Evolutionary conservation across 2,329 filamentous ascomycete genomes (phyloP), one percentile per base, ranked within the genome.

Genomic region (Albifimbria verrucaria): DNA sequence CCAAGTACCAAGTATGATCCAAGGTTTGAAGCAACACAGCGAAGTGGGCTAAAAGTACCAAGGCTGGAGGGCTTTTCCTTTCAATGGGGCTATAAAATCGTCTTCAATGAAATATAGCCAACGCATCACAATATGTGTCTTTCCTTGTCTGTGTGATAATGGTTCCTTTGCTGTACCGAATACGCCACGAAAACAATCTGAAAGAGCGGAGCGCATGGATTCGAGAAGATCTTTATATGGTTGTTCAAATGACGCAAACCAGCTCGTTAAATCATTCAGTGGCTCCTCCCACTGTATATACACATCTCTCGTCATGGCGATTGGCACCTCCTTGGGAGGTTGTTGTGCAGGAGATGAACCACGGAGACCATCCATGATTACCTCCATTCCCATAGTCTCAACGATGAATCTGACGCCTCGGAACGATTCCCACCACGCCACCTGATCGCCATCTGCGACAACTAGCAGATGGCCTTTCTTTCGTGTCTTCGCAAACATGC

Each of bases 61-160:
- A 49, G 1, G 52, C 49, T 3, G 28, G 20, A 15, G 52, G 48
- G 17, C 24, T 43, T 32, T 39, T 54, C 21, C 36, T n/a, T 51
- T 51, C 26, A 54, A 42, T n/a, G 45, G 49, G 2, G 24, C 21
- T 20, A 54, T 25, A 11, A 51, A 54, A 17, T 48, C 49, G 22
- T 54, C 52, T 6, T 54, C 48, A 3, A 54, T 7, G 25, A 51
- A 50, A 48, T 49, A 54, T 22, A 54, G 28, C 52, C 52, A 54
- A 2, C 52, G 52, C 52, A 54, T 54, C 9, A 54, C 49, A 21
- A 51, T 21, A 12, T 47, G 52, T 43, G 48, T 54, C 49, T 51
- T 54, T 2, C 52, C 52, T 21, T 51, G 28, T 5, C 42, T 51
- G 0, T 23, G 4, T 3, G n/a, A 20, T 46, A 42, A n/a, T 3